Percentiles rank a stretch among this genome's conserved stretches.
These are phyloP conservation scores for Colletotrichum sojae DNA, from an alignment of 2,329 filamentous ascomycete genomes.

Conservation along the genomic window DNA sequence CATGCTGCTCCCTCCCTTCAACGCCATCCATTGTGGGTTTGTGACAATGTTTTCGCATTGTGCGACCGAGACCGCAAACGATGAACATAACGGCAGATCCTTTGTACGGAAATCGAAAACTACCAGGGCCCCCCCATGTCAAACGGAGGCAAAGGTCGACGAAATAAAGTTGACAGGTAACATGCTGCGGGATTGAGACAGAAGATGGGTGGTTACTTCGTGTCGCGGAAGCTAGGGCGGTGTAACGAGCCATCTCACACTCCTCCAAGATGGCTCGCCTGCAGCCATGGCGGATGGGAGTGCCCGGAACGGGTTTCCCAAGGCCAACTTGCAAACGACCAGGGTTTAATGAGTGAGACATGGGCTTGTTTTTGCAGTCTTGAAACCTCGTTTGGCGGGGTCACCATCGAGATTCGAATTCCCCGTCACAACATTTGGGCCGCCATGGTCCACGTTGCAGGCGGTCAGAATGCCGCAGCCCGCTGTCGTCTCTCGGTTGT, in stretches of 20 bases:
- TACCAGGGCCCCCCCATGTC: background rate
- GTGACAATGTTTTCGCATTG: background rate
- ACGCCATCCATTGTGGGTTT: background rate
- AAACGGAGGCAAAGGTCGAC: conserved; percentile 12
- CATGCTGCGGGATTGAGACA: conserved; percentile 29
- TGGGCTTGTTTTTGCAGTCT: conserved; percentile 20
- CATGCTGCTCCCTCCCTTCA: background rate
- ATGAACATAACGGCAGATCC: background rate
- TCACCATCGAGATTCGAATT: conserved; percentile 31
- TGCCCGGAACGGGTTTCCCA: background rate
- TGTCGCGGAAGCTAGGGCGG: conserved; percentile 35
- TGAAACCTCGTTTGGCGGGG: conserved; percentile 17
- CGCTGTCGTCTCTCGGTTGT: conserved; percentile 18
- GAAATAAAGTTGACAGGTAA: conserved; percentile 35
- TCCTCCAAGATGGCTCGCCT: conserved; percentile 2
- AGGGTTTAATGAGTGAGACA: conserved; percentile 28
- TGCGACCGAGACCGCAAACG: background rate
- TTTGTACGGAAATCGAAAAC: too few relatives aligned
- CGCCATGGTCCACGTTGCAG: conserved; percentile 11
- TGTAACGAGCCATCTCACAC: conserved; percentile 23
- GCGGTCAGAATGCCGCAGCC: conserved; percentile 30
- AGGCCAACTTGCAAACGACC: conserved; percentile 5
- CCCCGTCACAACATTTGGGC: conserved; percentile 5
- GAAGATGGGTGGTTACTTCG: conserved; percentile 26
- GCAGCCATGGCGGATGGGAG: background rate